Conservation (phyloP, 192 early-diverging fungal genomes). For the Podila clonocystis region DNA sequence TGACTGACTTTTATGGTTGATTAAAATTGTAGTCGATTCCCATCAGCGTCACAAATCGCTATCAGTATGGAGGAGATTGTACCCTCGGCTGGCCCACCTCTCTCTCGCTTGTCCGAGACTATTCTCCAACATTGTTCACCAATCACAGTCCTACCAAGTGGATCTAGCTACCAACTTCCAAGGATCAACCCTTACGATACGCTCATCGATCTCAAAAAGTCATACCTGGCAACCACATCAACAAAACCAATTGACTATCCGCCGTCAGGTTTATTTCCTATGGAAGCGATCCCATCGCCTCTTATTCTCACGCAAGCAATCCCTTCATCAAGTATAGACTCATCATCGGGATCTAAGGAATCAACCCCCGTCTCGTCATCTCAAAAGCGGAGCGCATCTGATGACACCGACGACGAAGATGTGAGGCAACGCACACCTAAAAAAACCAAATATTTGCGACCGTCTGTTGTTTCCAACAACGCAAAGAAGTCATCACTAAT, state of each 20-base stretch:
- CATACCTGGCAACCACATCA: neutral
- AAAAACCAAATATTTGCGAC: constrained; percentile 7
- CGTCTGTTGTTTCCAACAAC: neutral
- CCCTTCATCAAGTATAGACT: too few species aligned
- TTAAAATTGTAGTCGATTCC: constrained; percentile 15
- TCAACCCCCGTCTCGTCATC: neutral
- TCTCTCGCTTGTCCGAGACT: constrained; percentile 16
- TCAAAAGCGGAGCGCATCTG: constrained; percentile 11
- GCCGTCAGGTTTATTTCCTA: neutral
- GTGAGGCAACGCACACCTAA: neutral
- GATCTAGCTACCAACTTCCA: constrained; percentile 8
- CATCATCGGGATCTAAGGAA: too few species aligned
- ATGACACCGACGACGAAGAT: constrained; percentile 14
- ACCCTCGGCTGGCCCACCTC: neutral
- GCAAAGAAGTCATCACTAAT: neutral
- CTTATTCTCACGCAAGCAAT: too few species aligned
- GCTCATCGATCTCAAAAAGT: constrained; percentile 3
- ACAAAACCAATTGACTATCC: neutral
- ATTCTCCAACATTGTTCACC: constrained; percentile 16
- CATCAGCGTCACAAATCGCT: constrained; percentile 14
- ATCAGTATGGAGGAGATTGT: neutral
- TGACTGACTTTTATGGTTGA: neutral
- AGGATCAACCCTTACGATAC: constrained; percentile 19
- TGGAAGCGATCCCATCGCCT: too few species aligned
- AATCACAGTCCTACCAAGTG: neutral